Percentiles rank a stretch among this genome's conserved stretches.
Evolutionary conservation across 805 yeast species (phyloP).

Genomic region (Kuraishia hungarica): DNA sequence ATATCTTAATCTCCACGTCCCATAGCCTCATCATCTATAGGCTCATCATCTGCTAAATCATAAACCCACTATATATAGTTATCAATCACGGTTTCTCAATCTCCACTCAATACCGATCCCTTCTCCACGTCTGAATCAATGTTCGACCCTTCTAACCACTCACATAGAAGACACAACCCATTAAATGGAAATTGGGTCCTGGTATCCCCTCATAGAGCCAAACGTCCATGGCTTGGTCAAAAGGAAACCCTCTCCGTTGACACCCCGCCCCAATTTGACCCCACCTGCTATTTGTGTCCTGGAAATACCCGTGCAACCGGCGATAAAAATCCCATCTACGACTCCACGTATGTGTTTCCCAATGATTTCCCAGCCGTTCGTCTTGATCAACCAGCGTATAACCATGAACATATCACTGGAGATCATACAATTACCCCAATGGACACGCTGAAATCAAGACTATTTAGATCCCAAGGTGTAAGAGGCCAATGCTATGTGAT

Average conservation of each 20-base stretch:
- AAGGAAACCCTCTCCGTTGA: constrained; percentile 39
- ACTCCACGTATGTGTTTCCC: constrained; percentile 47
- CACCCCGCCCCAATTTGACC: constrained; percentile 47
- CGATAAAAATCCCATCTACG: constrained; percentile 47
- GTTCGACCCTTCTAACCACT: constrained; percentile 45
- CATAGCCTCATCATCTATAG: too few relatives aligned
- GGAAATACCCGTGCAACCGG: constrained; percentile 62
- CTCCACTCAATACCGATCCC: too few relatives aligned
- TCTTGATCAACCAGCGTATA: constrained; percentile 41
- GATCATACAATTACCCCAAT: neutral
- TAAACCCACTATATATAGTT: too few relatives aligned
- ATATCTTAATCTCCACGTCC: too few relatives aligned
- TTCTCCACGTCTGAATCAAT: too few relatives aligned
- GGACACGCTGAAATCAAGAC: constrained; percentile 26
- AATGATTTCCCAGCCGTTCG: constrained; percentile 70
- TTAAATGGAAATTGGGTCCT: constrained; percentile 60
- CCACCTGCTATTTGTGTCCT: constrained; percentile 65
- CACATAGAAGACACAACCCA: constrained; percentile 67
- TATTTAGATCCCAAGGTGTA: constrained; percentile 49
- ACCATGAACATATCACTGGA: constrained; percentile 6
- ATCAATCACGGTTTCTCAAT: too few relatives aligned
- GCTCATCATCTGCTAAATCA: too few relatives aligned
- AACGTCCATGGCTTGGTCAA: constrained; percentile 78
- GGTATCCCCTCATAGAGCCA: constrained; percentile 70
- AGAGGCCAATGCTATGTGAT: constrained; percentile 64